Conservation (phyloP, 345 rosid species). For the Triadica sebifera region DNA sequence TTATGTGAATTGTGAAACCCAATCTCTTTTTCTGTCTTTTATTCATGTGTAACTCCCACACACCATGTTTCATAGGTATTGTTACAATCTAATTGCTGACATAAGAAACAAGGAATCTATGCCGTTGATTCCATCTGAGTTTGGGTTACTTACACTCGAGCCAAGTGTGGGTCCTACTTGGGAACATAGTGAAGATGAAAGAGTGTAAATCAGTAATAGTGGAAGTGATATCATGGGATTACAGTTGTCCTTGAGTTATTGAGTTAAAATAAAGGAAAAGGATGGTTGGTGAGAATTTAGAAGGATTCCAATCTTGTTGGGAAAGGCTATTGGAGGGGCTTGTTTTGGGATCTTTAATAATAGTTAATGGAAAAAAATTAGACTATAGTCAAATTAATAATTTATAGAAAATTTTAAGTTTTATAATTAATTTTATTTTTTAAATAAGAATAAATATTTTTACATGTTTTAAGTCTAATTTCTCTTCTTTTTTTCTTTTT, state of each 20-base stretch:
- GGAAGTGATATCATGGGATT: constrained; percentile 16
- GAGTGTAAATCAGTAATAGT: background rate
- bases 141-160: background rate
- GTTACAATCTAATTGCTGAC: constrained; percentile 12
- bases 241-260: background rate
- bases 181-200: background rate
- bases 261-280: constrained; percentile 7
- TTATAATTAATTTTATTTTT: too few species aligned
- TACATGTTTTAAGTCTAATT: too few species aligned
- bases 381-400: too few species aligned
- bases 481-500: too few species aligned
- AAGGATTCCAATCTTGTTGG: background rate
- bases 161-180: background rate
- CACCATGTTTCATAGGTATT: background rate
- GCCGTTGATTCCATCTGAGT: background rate
- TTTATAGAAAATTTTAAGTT: too few species aligned
- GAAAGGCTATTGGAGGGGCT: background rate
- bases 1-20: constrained; percentile 11
- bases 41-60: constrained; percentile 1
- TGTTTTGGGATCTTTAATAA: background rate
- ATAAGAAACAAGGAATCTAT: background rate
- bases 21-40: constrained; percentile 11
- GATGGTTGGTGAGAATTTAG: constrained; percentile 2
- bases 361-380: too few species aligned
- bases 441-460: too few species aligned